Evolutionary conservation across 371 early-diverging fungal species (phyloP).

Genomic region (Polyrhizophydium stewartii): DNA sequence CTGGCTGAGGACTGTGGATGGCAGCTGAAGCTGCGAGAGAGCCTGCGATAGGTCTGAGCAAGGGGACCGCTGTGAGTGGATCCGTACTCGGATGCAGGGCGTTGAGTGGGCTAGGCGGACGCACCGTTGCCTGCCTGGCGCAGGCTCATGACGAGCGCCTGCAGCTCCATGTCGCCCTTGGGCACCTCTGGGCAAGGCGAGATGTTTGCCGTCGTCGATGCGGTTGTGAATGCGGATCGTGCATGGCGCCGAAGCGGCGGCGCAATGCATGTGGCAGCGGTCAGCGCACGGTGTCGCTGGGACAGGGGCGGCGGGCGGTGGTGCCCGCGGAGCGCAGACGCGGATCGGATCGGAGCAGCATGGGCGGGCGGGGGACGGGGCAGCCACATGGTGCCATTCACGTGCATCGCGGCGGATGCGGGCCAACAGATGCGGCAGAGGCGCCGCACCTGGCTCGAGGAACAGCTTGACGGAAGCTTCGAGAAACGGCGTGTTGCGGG

Average conservation of each 20-base stretch:
- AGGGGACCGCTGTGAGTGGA: background rate
- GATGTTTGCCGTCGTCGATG: no score
- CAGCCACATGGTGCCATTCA: no score
- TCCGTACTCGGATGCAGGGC: no score
- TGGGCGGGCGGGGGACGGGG: background rate
- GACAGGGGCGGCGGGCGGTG: no score
- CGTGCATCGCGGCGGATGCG: no score
- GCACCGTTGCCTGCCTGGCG: slow-evolving; percentile 51
- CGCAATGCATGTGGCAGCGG: no score
- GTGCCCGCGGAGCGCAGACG: no score
- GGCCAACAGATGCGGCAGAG: no score
- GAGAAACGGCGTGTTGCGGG: slow-evolving; percentile 22
- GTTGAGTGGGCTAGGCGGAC: background rate
- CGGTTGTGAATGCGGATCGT: no score
- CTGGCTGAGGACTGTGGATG: slow-evolving; percentile 58
- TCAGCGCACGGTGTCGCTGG: no score
- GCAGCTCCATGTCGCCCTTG: slow-evolving; percentile 47
- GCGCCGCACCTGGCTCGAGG: slow-evolving; percentile 24
- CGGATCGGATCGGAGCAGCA: background rate
- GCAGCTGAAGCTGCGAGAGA: slow-evolving; percentile 61
- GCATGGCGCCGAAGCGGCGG: no score
- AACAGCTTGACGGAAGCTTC: slow-evolving; percentile 23
- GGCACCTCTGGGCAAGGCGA: slow-evolving; percentile 33
- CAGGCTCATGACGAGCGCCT: slow-evolving; percentile 55
- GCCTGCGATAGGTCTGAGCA: slow-evolving; percentile 33